Evolutionary conservation across 495 filamentous ascomycete genomes (phyloP).

Genomic region (Aspergillus coremiiformis): DNA sequence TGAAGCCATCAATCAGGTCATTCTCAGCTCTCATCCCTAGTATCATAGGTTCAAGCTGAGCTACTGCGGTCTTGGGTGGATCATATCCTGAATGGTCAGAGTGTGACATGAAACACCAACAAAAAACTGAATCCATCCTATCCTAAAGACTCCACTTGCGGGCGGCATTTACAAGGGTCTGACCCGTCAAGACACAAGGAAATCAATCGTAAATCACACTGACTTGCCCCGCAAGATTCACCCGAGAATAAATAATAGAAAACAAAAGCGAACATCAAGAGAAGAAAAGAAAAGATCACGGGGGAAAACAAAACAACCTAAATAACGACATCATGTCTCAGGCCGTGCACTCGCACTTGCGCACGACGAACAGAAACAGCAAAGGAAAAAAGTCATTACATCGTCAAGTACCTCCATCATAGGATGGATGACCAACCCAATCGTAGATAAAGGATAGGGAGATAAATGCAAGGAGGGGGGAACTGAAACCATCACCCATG

Average conservation of each 20-base stretch:
- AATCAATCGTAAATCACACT: not conserved
- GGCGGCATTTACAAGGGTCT: not conserved
- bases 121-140: not conserved
- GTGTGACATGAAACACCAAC: not conserved
- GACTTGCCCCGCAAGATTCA: not conserved
- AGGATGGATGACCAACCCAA: slow-evolving; percentile 3
- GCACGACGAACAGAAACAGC: slow-evolving; percentile 4
- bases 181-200: not conserved
- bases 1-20: not conserved
- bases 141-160: not conserved
- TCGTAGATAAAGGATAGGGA: slow-evolving; percentile 5
- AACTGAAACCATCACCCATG: not conserved
- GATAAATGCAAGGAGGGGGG: not conserved
- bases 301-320: not conserved
- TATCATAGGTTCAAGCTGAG: not conserved
- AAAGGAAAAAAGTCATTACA: slow-evolving; percentile 19
- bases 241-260: not conserved
- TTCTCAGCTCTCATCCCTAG: not conserved
- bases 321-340: not conserved
- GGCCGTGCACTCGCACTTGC: slow-evolving; percentile 16
- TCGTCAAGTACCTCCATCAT: slow-evolving; percentile 18
- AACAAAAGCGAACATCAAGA: not conserved
- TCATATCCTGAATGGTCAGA: not conserved
- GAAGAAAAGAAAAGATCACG: not conserved
- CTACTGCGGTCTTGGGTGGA: not conserved